Percentiles rank a stretch among this genome's conserved stretches.
These are phyloP conservation scores for Rachicladosporium sp. DNA, from an alignment of 2,329 filamentous ascomycete genomes.

Conservation along the genomic window DNA sequence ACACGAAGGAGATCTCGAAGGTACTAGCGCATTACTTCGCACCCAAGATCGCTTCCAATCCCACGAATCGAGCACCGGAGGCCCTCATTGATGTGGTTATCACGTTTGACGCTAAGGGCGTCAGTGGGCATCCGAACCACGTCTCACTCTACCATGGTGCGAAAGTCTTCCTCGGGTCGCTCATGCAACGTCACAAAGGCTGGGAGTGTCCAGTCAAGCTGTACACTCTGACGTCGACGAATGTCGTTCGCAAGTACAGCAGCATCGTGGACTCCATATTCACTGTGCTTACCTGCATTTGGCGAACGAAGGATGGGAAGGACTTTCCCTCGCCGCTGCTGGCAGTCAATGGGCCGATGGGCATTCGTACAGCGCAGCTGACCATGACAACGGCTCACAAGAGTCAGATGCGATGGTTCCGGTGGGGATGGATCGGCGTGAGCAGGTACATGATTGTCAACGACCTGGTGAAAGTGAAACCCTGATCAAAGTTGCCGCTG, in stretches of 20 bases:
- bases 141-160: conserved; percentile 78
- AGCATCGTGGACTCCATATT: conserved; percentile 63
- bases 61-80: conserved; percentile 32
- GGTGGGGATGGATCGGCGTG: conserved; percentile 85
- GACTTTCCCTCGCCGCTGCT: conserved; percentile 46
- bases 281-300: conserved; percentile 50
- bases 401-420: conserved; percentile 98
- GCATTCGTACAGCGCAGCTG: conserved; percentile 56
- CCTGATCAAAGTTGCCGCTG: background rate
- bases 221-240: conserved; percentile 69
- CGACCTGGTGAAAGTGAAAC: conserved; percentile 55
- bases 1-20: conserved; percentile 53
- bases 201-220: conserved; percentile 65
- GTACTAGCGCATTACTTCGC: conserved; percentile 65
- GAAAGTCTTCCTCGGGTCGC: conserved; percentile 52
- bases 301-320: conserved; percentile 40
- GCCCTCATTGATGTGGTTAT: conserved; percentile 66
- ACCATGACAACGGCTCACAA: conserved; percentile 85
- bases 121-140: conserved; percentile 89
- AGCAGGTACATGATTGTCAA: conserved; percentile 95
- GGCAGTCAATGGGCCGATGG: conserved; percentile 55
- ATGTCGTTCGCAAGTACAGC: conserved; percentile 67
- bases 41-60: conserved; percentile 42
- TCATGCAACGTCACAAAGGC: conserved; percentile 52
- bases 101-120: conserved; percentile 74